A percentile compares a stretch with the other conserved stretches of the same genome.
phyloP scores from a whole-genome alignment of 2,329 filamentous ascomycete genomes.

The Beauveria medogensis region DNA sequence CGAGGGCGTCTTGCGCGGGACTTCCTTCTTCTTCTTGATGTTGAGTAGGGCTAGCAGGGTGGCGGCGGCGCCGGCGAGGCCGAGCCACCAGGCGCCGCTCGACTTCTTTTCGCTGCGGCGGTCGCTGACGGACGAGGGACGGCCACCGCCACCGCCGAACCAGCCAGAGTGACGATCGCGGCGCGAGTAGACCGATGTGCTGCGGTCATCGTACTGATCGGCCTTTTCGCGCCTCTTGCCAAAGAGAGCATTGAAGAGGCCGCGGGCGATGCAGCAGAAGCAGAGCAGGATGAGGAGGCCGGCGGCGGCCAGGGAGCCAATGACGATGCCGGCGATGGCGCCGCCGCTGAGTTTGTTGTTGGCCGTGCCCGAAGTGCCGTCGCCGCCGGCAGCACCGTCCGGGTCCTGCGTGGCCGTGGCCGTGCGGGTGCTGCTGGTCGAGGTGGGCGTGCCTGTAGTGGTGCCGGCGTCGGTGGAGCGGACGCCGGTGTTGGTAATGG shows the following conservation, averaged over 20 bases:
- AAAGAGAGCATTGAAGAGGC: conserved; percentile 55
- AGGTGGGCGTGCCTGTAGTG: conserved; percentile 39
- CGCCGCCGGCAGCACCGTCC: conserved; percentile 21
- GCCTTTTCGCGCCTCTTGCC: conserved; percentile 50
- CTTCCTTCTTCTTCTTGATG: conserved; percentile 38
- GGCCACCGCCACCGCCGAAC: conserved; percentile 40
- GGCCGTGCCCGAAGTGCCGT: conserved; percentile 28
- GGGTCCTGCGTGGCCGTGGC: conserved; percentile 34
- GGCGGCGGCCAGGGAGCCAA: conserved; percentile 62
- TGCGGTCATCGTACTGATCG: conserved; percentile 56
- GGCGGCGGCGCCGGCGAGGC: conserved; percentile 42
- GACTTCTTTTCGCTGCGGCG: conserved; percentile 38
- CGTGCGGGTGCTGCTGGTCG: conserved; percentile 25
- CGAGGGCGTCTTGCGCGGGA: conserved; percentile 28
- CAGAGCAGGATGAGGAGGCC: conserved; percentile 61
- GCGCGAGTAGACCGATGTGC: conserved; percentile 37
- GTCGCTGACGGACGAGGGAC: conserved; percentile 29
- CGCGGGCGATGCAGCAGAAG: conserved; percentile 63
- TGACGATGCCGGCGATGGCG: conserved; percentile 74
- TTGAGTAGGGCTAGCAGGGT: conserved; percentile 48
- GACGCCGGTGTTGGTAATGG: conserved; percentile 43
- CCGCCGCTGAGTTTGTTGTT: conserved; percentile 53
- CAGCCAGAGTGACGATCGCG: conserved; percentile 50
- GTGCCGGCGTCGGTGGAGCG: conserved; percentile 37
- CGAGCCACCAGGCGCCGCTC: conserved; percentile 43